Conservation (phyloP, 73 alveolate species). For the Blepharisma stoltei region DNA sequence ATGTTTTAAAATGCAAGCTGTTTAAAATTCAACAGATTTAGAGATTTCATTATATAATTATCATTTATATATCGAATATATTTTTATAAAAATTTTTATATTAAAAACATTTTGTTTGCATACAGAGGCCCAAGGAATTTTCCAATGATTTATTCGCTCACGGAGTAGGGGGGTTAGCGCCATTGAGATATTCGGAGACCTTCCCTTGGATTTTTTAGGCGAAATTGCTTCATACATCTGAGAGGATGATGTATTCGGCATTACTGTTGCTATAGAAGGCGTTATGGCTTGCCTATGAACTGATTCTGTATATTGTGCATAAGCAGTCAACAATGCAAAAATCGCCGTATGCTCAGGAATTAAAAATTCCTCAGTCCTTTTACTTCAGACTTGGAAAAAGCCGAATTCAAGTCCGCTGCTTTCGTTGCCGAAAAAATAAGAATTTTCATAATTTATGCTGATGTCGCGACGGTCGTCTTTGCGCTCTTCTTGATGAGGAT, state of each 20-base stretch:
- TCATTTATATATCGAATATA: too few relatives aligned
- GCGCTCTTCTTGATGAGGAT: background rate
- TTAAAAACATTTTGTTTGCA: background rate
- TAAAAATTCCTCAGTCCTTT: background rate
- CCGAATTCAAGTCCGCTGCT: background rate
- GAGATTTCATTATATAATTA: too few relatives aligned
- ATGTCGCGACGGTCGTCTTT: background rate
- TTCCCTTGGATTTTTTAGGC: constrained; percentile 1
- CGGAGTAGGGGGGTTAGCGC: too few relatives aligned
- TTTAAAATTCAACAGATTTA: too few relatives aligned
- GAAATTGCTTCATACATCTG: constrained; percentile 19
- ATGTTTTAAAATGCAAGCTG: too few relatives aligned
- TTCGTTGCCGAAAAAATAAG: background rate
- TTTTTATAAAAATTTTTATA: too few relatives aligned
- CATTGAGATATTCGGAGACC: constrained; percentile 21
- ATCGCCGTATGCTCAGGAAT: background rate
- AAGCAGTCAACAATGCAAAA: background rate
- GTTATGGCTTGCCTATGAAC: constrained; percentile 13
- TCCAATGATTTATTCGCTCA: too few relatives aligned
- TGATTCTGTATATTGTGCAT: constrained; percentile 2
- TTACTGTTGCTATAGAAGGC: background rate
- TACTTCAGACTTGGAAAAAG: background rate
- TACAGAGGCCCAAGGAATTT: background rate
- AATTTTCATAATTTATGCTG: background rate
- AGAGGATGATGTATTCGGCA: background rate